A percentile compares a stretch with the other conserved stretches of the same genome.
phyloP scores from a whole-genome alignment of 164 flowering plant species.

The Umbilicus rupestris region DNA sequence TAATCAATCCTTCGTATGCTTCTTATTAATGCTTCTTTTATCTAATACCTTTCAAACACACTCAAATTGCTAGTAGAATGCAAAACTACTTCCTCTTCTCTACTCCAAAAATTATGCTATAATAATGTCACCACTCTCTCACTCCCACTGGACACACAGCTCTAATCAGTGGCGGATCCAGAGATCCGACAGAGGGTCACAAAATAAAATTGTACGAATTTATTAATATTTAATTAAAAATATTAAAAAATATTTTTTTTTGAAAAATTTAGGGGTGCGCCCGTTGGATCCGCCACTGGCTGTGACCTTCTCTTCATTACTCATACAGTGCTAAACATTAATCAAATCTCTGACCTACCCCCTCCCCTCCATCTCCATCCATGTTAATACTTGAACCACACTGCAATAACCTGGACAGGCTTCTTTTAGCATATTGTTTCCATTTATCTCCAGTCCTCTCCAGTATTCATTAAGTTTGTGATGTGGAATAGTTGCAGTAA shows the following conservation, averaged over 20 bases:
- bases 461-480: neutral
- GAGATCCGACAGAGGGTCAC: too few species aligned
- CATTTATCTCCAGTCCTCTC: neutral
- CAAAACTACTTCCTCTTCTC: neutral
- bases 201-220: too few species aligned
- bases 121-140: neutral
- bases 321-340: neutral
- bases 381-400: neutral
- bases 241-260: too few species aligned
- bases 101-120: neutral
- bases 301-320: neutral
- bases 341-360: neutral
- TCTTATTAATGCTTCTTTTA: neutral
- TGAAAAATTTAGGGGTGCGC: too few species aligned
- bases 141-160: slow-evolving; percentile 6
- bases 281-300: too few species aligned
- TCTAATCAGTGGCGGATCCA: too few species aligned
- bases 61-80: neutral
- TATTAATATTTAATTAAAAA: too few species aligned
- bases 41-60: too few species aligned
- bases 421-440: neutral
- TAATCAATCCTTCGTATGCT: too few species aligned
- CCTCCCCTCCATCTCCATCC: slow-evolving; percentile 5
- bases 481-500: neutral
- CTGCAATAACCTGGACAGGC: neutral